Evolutionary conservation across 2,329 filamentous ascomycete species (phyloP).

Genomic region (Plenodomus tracheiphilus): DNA sequence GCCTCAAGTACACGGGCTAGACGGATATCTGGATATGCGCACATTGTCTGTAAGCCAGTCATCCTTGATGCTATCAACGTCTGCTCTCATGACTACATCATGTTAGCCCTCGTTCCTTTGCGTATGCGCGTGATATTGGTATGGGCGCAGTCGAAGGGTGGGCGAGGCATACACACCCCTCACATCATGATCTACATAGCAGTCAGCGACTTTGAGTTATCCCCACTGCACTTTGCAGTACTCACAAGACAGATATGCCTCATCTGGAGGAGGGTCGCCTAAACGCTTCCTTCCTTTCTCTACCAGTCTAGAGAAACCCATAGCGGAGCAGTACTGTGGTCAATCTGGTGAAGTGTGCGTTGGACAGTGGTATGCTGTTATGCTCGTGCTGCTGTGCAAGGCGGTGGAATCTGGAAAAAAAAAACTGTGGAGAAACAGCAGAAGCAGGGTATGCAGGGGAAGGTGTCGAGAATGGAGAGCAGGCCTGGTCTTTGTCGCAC

Average conservation of each 20-base stretch:
- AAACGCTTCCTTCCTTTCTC: constrained; percentile 34
- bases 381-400: background rate
- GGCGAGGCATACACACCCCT: constrained; percentile 57
- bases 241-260: constrained; percentile 72
- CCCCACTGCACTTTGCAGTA: constrained; percentile 18
- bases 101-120: constrained; percentile 17
- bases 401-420: background rate
- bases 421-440: background rate
- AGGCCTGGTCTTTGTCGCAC: constrained; percentile 14
- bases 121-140: background rate
- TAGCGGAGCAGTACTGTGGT: background rate
- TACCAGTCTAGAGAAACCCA: constrained; percentile 22
- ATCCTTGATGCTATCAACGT: constrained; percentile 82
- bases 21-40: constrained; percentile 18
- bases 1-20: background rate
- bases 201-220: background rate
- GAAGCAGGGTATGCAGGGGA: constrained; percentile 10
- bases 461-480: constrained; percentile 1
- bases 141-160: constrained; percentile 11
- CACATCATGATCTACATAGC: constrained; percentile 62
- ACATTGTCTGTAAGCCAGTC: constrained; percentile 98
- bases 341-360: background rate
- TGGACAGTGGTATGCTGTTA: constrained; percentile 1
- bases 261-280: constrained; percentile 56
- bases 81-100: constrained; percentile 76